A percentile compares a stretch with the other conserved stretches of the same genome.
Evolutionary conservation across 306 rosid genomes (phyloP).

Genomic region (Vigna angularis): DNA sequence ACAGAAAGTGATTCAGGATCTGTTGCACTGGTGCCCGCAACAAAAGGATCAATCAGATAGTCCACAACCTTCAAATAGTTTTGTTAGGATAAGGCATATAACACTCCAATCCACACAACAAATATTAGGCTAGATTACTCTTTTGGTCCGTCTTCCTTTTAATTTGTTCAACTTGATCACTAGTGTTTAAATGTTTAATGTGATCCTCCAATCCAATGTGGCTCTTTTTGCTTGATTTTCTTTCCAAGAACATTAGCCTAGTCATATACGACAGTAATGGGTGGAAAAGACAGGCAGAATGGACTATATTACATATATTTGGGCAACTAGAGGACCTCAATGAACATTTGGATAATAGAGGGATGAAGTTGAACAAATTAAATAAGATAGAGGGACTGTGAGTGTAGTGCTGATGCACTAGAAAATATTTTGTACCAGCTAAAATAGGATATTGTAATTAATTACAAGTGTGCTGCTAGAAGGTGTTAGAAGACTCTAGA

Average conservation of each 20-base stretch:
- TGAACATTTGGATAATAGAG: neutral
- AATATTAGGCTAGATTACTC: neutral
- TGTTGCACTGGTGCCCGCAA: constrained; percentile 87
- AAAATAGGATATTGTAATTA: too few relatives aligned
- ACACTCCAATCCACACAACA: constrained; percentile 26
- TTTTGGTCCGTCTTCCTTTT: neutral
- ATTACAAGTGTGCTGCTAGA: too few relatives aligned
- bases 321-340: neutral
- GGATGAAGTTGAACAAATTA: neutral
- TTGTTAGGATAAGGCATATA: constrained; percentile 16
- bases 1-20: constrained; percentile 97
- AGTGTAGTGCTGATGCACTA: too few relatives aligned
- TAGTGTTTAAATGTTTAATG: neutral
- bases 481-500: too few relatives aligned
- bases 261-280: neutral
- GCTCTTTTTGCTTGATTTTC: neutral
- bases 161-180: neutral
- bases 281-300: neutral
- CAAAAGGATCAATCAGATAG: constrained; percentile 90
- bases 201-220: neutral
- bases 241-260: neutral
- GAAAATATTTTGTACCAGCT: too few relatives aligned
- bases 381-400: neutral
- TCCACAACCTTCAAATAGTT: constrained; percentile 78
- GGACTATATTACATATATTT: neutral